Conservation (phyloP, 306 rosid species). For the Morella rubra region DNA sequence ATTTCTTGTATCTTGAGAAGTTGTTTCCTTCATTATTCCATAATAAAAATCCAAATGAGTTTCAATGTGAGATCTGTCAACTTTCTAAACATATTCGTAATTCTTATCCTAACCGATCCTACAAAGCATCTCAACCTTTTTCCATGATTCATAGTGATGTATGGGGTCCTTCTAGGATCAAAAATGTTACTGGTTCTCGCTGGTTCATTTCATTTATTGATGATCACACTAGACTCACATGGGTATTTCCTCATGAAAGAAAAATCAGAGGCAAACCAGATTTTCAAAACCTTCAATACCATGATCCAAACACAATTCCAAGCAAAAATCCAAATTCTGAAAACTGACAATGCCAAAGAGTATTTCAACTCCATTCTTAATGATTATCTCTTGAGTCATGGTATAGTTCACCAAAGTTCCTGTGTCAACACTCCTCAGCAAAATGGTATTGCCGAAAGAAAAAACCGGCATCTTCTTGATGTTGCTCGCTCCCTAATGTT, state of each 20-base stretch:
- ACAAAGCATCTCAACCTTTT: background rate
- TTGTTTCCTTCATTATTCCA: no score
- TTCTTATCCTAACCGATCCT: background rate
- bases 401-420: no score
- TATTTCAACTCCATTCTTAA: no score
- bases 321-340: no score
- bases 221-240: constrained; percentile 10
- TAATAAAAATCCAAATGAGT: no score
- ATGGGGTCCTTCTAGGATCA: background rate
- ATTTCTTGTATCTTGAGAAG: no score
- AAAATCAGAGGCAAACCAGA: background rate
- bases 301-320: no score
- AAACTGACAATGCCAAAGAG: no score
- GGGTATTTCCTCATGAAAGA: constrained; percentile 8
- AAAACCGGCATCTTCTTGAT: constrained; percentile 5
- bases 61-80: no score
- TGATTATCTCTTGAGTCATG: no score
- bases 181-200: background rate
- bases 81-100: background rate
- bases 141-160: constrained; percentile 1
- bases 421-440: background rate
- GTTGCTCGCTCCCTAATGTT: constrained; percentile 8
- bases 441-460: background rate
- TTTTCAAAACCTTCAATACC: no score
- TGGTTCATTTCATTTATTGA: constrained; percentile 16